These are phyloP conservation scores for Eimeria tenella DNA, from an alignment of 169 alveolate species.

Conservation along the genomic window DNA sequence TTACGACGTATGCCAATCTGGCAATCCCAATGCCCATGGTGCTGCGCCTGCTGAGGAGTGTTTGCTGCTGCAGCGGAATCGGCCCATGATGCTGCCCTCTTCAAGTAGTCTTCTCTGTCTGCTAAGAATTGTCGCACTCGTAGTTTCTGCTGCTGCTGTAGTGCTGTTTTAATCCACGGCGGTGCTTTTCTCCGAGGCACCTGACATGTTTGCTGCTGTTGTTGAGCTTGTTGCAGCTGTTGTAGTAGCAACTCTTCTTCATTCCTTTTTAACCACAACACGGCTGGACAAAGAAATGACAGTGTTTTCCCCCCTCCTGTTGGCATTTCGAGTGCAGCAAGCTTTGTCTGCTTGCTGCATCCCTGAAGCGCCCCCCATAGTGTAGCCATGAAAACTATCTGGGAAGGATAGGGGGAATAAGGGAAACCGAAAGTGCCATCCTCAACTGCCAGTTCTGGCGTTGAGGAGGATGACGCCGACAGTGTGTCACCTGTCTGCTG, in stretches of 20 bases:
- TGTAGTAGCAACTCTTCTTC: constrained; percentile 53
- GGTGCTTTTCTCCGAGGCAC: neutral
- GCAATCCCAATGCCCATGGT: neutral
- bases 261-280: constrained; percentile 52
- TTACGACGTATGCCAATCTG: neutral
- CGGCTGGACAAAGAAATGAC: constrained; percentile 73
- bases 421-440: constrained; percentile 67
- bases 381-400: constrained; percentile 39
- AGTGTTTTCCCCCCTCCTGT: constrained; percentile 76
- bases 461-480: too few relatives aligned
- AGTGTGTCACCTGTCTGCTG: too few relatives aligned
- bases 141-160: constrained; percentile 51
- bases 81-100: neutral
- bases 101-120: constrained; percentile 28
- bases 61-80: neutral
- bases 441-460: neutral
- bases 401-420: constrained; percentile 40
- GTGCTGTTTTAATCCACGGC: constrained; percentile 44
- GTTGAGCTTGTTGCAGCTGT: constrained; percentile 44
- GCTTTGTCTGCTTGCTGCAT: constrained; percentile 1
- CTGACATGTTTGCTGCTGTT: neutral
- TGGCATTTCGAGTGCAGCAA: constrained; percentile 71
- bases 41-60: constrained; percentile 28
- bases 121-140: constrained; percentile 19
- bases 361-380: constrained; percentile 70